Percentiles rank a stretch among this genome's conserved stretches.
These are phyloP conservation scores for Acanthamoeba castellanii DNA, from an alignment of 208 protist species.

Conservation along the genomic window DNA sequence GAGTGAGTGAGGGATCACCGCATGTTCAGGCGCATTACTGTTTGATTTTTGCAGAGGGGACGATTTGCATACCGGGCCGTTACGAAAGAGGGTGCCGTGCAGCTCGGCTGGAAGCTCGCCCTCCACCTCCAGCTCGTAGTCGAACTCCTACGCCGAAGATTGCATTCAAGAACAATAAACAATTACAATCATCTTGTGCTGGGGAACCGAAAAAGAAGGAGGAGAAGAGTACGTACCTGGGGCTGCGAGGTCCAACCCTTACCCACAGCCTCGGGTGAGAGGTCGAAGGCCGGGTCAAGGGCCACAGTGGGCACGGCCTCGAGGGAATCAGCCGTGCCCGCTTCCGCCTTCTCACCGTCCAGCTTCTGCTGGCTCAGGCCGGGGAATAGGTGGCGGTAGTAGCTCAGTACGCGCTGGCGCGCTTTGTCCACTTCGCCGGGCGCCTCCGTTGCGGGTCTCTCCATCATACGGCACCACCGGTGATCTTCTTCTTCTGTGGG, in stretches of 20 bases:
- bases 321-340: not conserved
- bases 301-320: not conserved
- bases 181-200: not conserved
- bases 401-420: constrained; percentile 1
- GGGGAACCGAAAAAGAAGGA: not conserved
- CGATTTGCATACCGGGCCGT: constrained; percentile 54
- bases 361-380: not conserved
- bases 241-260: constrained; percentile 65
- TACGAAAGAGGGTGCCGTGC: constrained; percentile 72
- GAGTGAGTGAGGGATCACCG: too few species aligned
- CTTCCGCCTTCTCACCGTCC: not conserved
- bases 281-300: not conserved
- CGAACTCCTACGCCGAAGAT: constrained; percentile 32
- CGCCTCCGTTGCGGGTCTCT: not conserved
- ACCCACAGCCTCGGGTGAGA: not conserved
- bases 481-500: too few species aligned
- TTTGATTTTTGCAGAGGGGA: not conserved
- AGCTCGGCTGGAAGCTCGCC: constrained; percentile 62
- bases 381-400: constrained; percentile 55
- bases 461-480: too few species aligned
- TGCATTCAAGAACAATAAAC: too few species aligned
- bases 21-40: too few species aligned
- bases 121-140: constrained; percentile 71
- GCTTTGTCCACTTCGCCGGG: not conserved
- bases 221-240: constrained; percentile 17